Evolutionary conservation across 2,329 filamentous ascomycete species (phyloP).

Genomic region (Diplocarpon rosae): DNA sequence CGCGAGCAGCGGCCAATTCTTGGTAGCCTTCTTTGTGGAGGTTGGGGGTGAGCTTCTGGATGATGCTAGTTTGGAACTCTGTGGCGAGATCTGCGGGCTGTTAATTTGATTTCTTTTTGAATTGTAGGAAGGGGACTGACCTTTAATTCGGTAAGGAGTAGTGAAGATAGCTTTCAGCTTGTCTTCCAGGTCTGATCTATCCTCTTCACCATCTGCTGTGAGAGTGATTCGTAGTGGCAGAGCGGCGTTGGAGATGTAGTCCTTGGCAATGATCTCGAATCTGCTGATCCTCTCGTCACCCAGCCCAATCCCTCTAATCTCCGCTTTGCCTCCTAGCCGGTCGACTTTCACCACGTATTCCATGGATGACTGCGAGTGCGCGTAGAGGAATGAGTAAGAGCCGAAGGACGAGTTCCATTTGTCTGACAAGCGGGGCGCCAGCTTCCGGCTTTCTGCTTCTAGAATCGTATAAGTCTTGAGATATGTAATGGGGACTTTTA

Average conservation of each 20-base stretch:
- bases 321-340: conserved; percentile 71
- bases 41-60: conserved; percentile 73
- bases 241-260: conserved; percentile 55
- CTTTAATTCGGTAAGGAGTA: conserved; percentile 52
- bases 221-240: conserved; percentile 47
- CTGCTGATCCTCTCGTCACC: conserved; percentile 72
- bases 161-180: conserved; percentile 59
- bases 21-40: conserved; percentile 72
- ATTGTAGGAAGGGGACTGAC: conserved; percentile 19
- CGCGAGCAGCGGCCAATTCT: conserved; percentile 37
- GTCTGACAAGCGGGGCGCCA: conserved; percentile 54
- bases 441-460: conserved; percentile 46
- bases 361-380: conserved; percentile 75
- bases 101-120: conserved; percentile 5
- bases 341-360: conserved; percentile 73
- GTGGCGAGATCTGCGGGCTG: conserved; percentile 47
- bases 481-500: neutral
- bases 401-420: conserved; percentile 70
- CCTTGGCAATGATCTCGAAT: conserved; percentile 62
- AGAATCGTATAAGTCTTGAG: conserved; percentile 8
- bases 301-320: conserved; percentile 67
- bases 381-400: conserved; percentile 75
- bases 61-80: conserved; percentile 65
- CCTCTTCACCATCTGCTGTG: conserved; percentile 36
- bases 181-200: conserved; percentile 36